Conservation (phyloP, 2,329 filamentous ascomycete genomes). For the Fusarium burgessii region DNA sequence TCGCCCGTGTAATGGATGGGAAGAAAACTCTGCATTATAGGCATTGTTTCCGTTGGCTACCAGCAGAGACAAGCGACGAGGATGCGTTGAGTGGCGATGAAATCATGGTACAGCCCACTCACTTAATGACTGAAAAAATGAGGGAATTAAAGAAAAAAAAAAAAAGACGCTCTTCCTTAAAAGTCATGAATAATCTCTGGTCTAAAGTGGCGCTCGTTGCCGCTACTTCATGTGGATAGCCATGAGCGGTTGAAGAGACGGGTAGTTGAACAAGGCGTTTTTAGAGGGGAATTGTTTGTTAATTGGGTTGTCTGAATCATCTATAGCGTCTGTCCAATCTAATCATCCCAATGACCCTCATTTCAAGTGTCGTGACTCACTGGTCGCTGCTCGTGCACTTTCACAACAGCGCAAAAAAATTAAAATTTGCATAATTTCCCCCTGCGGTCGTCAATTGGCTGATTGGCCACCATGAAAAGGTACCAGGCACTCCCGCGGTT, state of each 20-base stretch:
- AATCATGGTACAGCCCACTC: conserved; percentile 29
- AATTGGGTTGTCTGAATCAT: conserved; percentile 8
- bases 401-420: conserved; percentile 30
- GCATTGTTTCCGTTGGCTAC: conserved; percentile 17
- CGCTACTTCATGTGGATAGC: conserved; percentile 16
- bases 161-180: conserved; percentile 11
- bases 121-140: conserved; percentile 24
- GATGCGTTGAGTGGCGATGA: conserved; percentile 29
- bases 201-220: conserved; percentile 21
- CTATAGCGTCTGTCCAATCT: conserved; percentile 20
- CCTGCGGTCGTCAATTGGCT: neutral
- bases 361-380: conserved; percentile 9
- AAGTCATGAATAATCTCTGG: conserved; percentile 10
- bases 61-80: conserved; percentile 4
- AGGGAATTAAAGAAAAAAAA: conserved; percentile 35
- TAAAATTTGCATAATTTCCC: conserved; percentile 51
- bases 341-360: conserved; percentile 17
- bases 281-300: neutral
- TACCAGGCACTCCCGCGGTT: conserved; percentile 38
- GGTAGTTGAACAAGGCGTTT: conserved; percentile 11
- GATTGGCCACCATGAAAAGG: conserved; percentile 15
- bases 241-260: conserved; percentile 1
- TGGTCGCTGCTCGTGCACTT: neutral
- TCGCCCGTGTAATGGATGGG: conserved; percentile 22
- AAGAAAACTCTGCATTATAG: conserved; percentile 37